Evolutionary conservation across 192 early-diverging fungal species (phyloP), one percentile per base, ranked within the genome.

Genomic region (Coemansia sp.): DNA sequence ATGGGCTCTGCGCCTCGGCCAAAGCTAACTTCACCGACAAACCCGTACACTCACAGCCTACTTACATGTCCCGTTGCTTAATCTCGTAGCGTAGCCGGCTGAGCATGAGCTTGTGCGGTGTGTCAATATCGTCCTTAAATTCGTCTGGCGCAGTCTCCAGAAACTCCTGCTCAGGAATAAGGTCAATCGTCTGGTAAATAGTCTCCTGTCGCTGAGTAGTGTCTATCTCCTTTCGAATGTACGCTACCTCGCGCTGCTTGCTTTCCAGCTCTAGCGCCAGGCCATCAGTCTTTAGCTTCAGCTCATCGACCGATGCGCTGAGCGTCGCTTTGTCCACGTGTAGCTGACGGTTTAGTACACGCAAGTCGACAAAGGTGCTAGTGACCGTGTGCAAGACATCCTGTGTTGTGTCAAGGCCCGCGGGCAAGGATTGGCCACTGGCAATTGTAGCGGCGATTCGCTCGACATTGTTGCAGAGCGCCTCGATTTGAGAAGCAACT

Each of bases 41-140:
- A 31, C 28, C 52, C 9, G 13, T 58, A 21, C 34, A 58, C 6
- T 23, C 11, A 20, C 21, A 3, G 14, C 5, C 18, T 35, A 62
- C 67, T 47, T 69, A 69, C 47, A 56, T 26, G 14, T 76, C 70
- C 23, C 79, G 66, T 55, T 82, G 79, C 28, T 62, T 66, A n/a
- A 82, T 65, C 63, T 82, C 79, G 26, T 64, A 82, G 35, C 74
- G 69, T 43, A 82, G 64, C 39, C 79, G 66, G 42, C 59, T 72
- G 21, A 82, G 67, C 79, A 82, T 82, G n/a, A 82, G 61, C 68
- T 66, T 69, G 52, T 82, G 79, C n/a, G 70, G 79, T 0, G 64
- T 62, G 62, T 67, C 68, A 10, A 62, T 61, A 16, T 67, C 70
- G 28, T 45, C 18, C 38, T 59, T 64, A 34, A 70, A 73, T 68